Base-by-base conservation (phyloP, 2,329 filamentous ascomycete species). In the Penicillium sp. region DNA sequence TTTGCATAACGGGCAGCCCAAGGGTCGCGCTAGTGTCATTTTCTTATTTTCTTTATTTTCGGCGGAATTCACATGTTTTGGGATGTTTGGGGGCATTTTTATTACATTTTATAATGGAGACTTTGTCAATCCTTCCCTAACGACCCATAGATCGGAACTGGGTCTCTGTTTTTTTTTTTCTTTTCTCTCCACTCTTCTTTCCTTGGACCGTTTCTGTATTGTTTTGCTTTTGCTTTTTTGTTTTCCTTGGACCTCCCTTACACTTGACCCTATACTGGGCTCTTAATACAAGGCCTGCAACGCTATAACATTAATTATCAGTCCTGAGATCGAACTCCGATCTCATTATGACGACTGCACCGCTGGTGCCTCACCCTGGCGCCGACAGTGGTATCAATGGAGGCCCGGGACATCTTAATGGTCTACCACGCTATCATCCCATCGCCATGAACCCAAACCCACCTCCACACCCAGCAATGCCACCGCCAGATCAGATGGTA, bases 381-480 rank as follows among this genome's bases (percentile, higher is more conserved):
- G 64, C 68, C 47, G 71, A 74, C 47, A 66, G 64, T 62, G 67
- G 67, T 25, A 59, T 73, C 31, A 73, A 69, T 51, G 65, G 65
- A 31, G 49, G 50, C 52, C 47, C 64, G 54, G 61, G 62, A 42
- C 64, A 70, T 63, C 59, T 71, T 46, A 52, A 69, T 60, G 65
- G 61, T 54, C 63, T 74, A 12, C 71, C 72, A 43, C 72, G 73
- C 42, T 75, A 74, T 46, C 72, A 75, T 51, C 72, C 73, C 48
- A 75, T 75, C 61, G 72, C 73, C 51, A 74, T 75, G 65, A 75
- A 75, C 49, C 72, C 73, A 11, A 70, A 69, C 49, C 69, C 69
- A 26, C 59, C 65, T 37, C 62, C 71, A 37, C 69, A 70, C 51
- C 69, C 67, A 50, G 50, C 59, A 51, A 66, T 69, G 49, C 69